Evolutionary conservation across 2,329 filamentous ascomycete genomes (phyloP), one percentile per base, ranked within the genome.

Genomic region (Ramichloridium luteum): DNA sequence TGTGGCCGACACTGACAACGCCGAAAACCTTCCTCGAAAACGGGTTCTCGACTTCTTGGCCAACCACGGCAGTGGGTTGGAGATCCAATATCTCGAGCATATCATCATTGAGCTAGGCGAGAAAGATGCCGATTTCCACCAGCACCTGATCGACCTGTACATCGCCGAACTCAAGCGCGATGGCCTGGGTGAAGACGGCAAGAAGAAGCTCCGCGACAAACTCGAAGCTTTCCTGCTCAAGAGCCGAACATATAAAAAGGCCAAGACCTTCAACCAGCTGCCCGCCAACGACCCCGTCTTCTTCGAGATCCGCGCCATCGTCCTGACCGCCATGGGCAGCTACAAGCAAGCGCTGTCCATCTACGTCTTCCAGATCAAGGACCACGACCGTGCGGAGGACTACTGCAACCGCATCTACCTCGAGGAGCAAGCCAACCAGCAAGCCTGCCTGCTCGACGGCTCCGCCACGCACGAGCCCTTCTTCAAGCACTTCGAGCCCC

Each of bases 321-420:
- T 96, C 13, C 72, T 96, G 23, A 85, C 83, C 57, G 92, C 90
- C 46, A 93, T 96, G 82, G 84, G 83, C 5, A 80, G 88, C 47
- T 86, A 98, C 60, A 86, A 84, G 52, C 85, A 96, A 58, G 90
- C 90, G 0, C 63, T 98, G n/a, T 80, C 90, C 53, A 93, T 98
- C 31, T 98, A 93, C 54, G 88, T 96, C 16, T 98, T 94, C 60
- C 90, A 88, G 55, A 72, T 98, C 55, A 65, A 80, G 44, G 79
- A 93, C 54, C 88, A 82, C 40, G 64, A 62, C 9, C 96, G 93
- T 58, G 90, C 90, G 17, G 90, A 98, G 69, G 84, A 93, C 78
- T 93, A 98, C 60, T 96, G 90, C 63, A 94, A 94, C 58, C 77
- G 76, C 39, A 72, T 86, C 35, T 80, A 93, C 58, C 68, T 79